phyloP scores from a whole-genome alignment of 2,329 filamentous ascomycete genomes.

The Plectosphaerella plurivora region DNA sequence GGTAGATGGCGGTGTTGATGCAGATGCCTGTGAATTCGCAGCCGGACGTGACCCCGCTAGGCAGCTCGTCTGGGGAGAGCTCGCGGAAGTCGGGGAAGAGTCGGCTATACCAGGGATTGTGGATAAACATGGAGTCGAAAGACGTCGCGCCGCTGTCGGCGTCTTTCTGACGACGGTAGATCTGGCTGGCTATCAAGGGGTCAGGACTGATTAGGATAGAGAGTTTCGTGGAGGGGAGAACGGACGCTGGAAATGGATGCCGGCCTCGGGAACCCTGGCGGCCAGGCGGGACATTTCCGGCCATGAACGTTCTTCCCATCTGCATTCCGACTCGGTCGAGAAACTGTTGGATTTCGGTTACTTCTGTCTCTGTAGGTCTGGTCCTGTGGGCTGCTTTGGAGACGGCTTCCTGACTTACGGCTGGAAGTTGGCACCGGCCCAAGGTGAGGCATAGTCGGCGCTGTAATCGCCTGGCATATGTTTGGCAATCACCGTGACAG shows the following conservation, averaged over 20 bases:
- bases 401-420: not conserved
- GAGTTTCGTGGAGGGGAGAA: not conserved
- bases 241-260: conserved; percentile 71
- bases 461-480: conserved; percentile 94
- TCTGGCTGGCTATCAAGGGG: not conserved
- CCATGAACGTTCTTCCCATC: conserved; percentile 63
- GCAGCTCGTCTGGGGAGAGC: conserved; percentile 53
- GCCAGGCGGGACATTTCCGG: conserved; percentile 56
- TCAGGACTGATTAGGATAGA: not conserved
- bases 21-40: conserved; percentile 63
- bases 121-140: conserved; percentile 18
- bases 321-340: conserved; percentile 33
- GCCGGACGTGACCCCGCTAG: conserved; percentile 51
- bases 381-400: not conserved
- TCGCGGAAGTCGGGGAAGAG: conserved; percentile 67
- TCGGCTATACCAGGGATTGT: conserved; percentile 70
- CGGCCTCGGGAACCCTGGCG: conserved; percentile 67
- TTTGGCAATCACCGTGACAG: conserved; percentile 70
- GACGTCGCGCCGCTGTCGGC: not conserved
- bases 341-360: conserved; percentile 33
- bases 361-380: not conserved
- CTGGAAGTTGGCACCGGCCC: conserved; percentile 70
- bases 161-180: not conserved
- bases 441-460: conserved; percentile 84
- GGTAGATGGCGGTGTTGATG: conserved; percentile 69